Base-by-base conservation (phyloP, 805 yeast species). In the Candida lessepsii region DNA sequence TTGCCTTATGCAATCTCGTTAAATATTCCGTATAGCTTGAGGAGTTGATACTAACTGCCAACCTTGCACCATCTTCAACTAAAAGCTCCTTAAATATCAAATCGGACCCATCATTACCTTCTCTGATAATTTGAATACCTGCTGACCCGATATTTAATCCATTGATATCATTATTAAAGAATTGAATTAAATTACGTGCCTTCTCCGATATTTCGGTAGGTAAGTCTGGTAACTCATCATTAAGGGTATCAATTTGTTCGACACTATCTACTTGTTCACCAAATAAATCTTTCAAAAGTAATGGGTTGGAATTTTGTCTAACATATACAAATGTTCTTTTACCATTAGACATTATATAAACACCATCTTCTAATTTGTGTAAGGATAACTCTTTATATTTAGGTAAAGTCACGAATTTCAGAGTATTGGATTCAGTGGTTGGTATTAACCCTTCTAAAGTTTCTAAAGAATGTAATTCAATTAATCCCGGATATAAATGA, bases 401-500 rank as follows among this genome's bases (percentile, higher is more conserved):
- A 2, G 83, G 95, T 48, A 72, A 52, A n/a, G 51, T 60, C 57
- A 78, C 75, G 45, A 60, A 39, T 56, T 74, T 49, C 51, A 67
- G 61, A 33, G 62, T 61, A 47, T 75, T 76, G 19, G 55, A 63
- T 5, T 67, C 65, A 13, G 42, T 52, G 4, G 46, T 36, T 1
- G 55, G 55, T 11, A 49, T 35, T 31, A 54, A 25, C 6, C 68
- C 79, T 46, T 86, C 95, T 1, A 64, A 65, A 8, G 76, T 83
- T 2, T 63, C 62, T 42, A 86, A 60, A 3, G 76, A 71, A 57
- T 89, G 96, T 18, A 91, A 59, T 28, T 85, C 86, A 23, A 85
- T 70, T 41, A 91, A 67, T 9, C 84, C 80, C 1, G 99, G 98
- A 54, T 90, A 93, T 27, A 93, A 68, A 46, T 78, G 80, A 44